Evolutionary conservation across 352 stramenopile genomes (phyloP), one percentile per base, ranked within the genome.

Genomic region (Globisporangium ultimum): DNA sequence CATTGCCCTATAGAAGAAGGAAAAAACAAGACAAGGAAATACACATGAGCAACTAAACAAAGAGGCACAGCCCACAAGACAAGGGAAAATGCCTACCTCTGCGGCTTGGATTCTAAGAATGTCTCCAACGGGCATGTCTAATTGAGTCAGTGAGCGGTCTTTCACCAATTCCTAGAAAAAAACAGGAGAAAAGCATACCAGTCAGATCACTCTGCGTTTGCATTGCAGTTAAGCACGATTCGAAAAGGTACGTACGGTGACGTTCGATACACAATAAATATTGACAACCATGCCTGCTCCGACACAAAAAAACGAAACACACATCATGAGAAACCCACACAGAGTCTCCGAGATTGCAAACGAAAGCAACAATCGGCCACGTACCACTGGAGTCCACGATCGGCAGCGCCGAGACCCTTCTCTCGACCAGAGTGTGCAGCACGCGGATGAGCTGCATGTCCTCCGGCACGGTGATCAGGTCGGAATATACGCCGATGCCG

Each of bases 361-460:
- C 21, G 18, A 21, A 38, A 47, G 3, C 36, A 24, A 20, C 32
- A 45, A n/a, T 17, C 5, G 18, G 0, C 3, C 11, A 84, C 78
- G 60, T 71, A 92, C 84, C 85, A 74, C 74, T 88, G 18, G 80
- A 63, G 68, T 95, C 83, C 48, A 92, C 79, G 68, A 95, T 95
- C 28, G 85, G 85, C 45, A 95, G 76, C 24, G 85, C 81, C 38
- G 85, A 95, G 60, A 95, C 81, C 64, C 82, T 78, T 59, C 80
- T 67, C 56, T 95, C 85, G 60, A 93, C 83, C 41, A 95, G 61
- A 20, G 84, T 93, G 68, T 96, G 84, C 50, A 98, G 80, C 58
- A 98, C 93, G 61, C 97, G 89, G 66, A 95, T 93, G 63, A 99
- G 82, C 47, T 89, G 88, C 80, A 98, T 96, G 56, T 97, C 78